phyloP scores from a whole-genome alignment of 1,139 yeast genomes.

The Sugiyamaella sp. region DNA sequence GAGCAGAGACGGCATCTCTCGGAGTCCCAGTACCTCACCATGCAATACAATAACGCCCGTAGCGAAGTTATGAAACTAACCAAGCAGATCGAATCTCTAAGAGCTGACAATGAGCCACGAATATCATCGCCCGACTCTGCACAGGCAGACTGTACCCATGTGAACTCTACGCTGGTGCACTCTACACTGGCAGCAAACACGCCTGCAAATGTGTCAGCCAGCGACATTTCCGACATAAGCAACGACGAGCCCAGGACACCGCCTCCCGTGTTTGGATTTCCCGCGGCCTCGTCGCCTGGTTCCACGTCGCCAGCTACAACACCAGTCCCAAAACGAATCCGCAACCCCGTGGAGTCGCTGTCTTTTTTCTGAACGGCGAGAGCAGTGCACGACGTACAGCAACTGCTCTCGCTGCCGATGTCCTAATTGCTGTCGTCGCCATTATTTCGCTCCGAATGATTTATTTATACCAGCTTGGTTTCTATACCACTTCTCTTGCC shows the following conservation, averaged over 20 bases:
- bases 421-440: conserved; percentile 18
- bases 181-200: background rate
- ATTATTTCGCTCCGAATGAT: conserved; percentile 2
- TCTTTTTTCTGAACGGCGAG: conserved; percentile 34
- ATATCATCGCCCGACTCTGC: background rate
- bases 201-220: conserved; percentile 2
- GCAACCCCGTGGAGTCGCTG: conserved; percentile 7
- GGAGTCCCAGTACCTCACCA: conserved; percentile 34
- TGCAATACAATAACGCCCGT: conserved; percentile 32
- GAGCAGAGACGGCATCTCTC: conserved; percentile 31
- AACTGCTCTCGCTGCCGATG: conserved; percentile 28
- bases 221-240: conserved; percentile 3
- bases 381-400: conserved; percentile 29
- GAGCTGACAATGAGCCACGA: conserved; percentile 8
- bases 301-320: background rate
- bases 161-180: no score
- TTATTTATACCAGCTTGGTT: conserved; percentile 11
- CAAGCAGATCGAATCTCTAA: conserved; percentile 23
- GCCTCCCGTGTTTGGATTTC: background rate
- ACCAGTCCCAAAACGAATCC: background rate
- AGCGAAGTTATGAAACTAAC: conserved; percentile 26
- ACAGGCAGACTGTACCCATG: no score
- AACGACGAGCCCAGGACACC: conserved; percentile 15
- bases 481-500: conserved; percentile 7
- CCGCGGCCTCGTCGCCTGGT: background rate